Evolutionary conservation across 2,329 filamentous ascomycete genomes (phyloP).

Genomic region (Dichotomopilus funicola): DNA sequence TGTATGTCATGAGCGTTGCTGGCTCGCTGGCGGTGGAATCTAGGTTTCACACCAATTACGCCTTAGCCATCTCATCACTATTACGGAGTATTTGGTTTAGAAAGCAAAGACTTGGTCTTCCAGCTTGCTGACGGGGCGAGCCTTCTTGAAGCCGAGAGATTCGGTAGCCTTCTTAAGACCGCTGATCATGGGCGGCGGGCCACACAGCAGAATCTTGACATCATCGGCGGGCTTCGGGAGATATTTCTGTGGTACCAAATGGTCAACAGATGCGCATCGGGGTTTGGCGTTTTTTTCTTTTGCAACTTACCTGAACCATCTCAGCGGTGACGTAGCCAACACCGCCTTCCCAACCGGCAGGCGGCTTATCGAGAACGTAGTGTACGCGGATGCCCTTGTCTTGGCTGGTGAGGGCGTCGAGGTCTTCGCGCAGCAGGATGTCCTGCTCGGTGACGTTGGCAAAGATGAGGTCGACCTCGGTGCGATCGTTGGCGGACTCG

Average conservation of each 20-base stretch:
- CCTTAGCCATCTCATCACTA: too few species aligned
- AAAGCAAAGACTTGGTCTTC: slow-evolving; percentile 98
- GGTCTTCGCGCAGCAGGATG: slow-evolving; percentile 86
- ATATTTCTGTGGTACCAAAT: slow-evolving; percentile 50
- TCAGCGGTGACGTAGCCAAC: slow-evolving; percentile 92
- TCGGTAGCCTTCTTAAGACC: slow-evolving; percentile 96
- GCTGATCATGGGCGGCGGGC: slow-evolving; percentile 92
- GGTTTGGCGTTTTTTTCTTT: neutral
- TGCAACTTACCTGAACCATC: slow-evolving; percentile 66
- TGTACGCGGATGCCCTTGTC: slow-evolving; percentile 80
- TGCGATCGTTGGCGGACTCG: slow-evolving; percentile 65
- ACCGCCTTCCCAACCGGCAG: slow-evolving; percentile 83
- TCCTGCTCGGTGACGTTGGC: slow-evolving; percentile 92
- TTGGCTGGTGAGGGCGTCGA: slow-evolving; percentile 70
- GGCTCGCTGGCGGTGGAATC: too few species aligned
- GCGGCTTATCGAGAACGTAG: slow-evolving; percentile 95
- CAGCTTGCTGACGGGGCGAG: slow-evolving; percentile 91
- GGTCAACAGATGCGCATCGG: slow-evolving; percentile 21
- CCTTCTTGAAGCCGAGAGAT: slow-evolving; percentile 83
- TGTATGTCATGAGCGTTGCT: too few species aligned
- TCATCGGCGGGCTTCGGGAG: slow-evolving; percentile 78
- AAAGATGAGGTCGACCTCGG: slow-evolving; percentile 90
- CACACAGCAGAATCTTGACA: slow-evolving; percentile 90
- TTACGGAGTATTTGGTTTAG: slow-evolving; percentile 36
- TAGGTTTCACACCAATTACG: too few species aligned